Evolutionary conservation across 1,139 yeast genomes (phyloP).

Genomic region (Lodderomyces oxycetoniae): DNA sequence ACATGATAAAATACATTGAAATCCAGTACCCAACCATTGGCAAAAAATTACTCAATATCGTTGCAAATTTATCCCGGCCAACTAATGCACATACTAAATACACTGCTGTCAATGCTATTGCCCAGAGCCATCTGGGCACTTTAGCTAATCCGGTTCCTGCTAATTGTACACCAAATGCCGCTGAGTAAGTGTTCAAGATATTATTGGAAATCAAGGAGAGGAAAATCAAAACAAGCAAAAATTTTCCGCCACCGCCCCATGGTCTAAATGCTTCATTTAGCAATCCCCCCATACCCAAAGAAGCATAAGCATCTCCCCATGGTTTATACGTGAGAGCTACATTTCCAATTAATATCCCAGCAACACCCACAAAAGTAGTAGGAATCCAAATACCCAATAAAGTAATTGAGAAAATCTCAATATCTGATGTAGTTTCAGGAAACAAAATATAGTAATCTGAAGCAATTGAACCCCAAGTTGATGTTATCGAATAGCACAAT

Average conservation of each 20-base stretch:
- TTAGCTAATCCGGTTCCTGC: conserved; percentile 57
- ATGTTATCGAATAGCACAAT: conserved; percentile 71
- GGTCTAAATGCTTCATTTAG: conserved; percentile 61
- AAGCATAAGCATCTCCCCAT: conserved; percentile 56
- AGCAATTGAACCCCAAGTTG: conserved; percentile 89
- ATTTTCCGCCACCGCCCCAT: conserved; percentile 81
- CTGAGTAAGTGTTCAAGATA: conserved; percentile 71
- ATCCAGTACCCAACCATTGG: conserved; percentile 97
- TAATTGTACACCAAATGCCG: conserved; percentile 75
- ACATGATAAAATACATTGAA: conserved; percentile 68
- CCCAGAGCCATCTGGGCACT: conserved; percentile 79
- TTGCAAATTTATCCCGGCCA: conserved; percentile 71
- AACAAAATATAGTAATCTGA: conserved; percentile 80
- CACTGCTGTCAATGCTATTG: conserved; percentile 58
- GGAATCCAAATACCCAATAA: conserved; percentile 68
- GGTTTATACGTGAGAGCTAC: conserved; percentile 58
- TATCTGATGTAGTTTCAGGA: conserved; percentile 66
- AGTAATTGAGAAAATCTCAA: conserved; percentile 55
- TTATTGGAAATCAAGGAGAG: conserved; percentile 77
- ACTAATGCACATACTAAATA: conserved; percentile 68
- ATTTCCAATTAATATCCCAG: conserved; percentile 69
- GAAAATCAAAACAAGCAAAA: conserved; percentile 62
- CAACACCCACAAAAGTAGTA: conserved; percentile 70
- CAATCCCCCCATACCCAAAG: conserved; percentile 75
- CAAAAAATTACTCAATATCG: conserved; percentile 77